Conservation (phyloP, 345 rosid species). For the Firmiana major region DNA sequence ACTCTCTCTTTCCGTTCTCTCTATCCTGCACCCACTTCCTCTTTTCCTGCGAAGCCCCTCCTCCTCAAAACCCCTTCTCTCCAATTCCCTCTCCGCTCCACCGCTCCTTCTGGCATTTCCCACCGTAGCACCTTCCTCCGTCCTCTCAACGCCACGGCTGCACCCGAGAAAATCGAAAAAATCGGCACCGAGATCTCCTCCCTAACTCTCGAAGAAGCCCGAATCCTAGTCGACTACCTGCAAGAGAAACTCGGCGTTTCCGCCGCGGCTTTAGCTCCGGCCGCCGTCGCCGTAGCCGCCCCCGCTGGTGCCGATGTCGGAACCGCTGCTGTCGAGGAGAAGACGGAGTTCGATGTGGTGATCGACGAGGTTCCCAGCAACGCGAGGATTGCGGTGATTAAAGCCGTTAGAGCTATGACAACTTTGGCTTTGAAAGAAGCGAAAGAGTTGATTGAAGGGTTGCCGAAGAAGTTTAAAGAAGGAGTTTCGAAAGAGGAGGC, state of each 20-base stretch:
- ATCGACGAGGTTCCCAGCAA: slow-evolving; percentile 75
- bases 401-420: slow-evolving; percentile 71
- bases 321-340: slow-evolving; percentile 49
- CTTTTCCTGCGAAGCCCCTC: slow-evolving; percentile 18
- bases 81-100: slow-evolving; percentile 40
- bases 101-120: slow-evolving; percentile 18
- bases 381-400: slow-evolving; percentile 73
- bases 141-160: slow-evolving; percentile 54
- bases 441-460: slow-evolving; percentile 74
- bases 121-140: slow-evolving; percentile 50
- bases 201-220: slow-evolving; percentile 75
- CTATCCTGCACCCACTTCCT: slow-evolving; percentile 16
- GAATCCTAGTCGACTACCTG: slow-evolving; percentile 68
- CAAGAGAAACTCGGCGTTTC: slow-evolving; percentile 85
- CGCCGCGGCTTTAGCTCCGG: slow-evolving; percentile 67
- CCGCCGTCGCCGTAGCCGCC: slow-evolving; percentile 42
- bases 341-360: slow-evolving; percentile 78
- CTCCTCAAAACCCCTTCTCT: slow-evolving; percentile 23
- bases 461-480: slow-evolving; percentile 87
- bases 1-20: slow-evolving; percentile 37
- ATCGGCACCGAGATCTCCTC: slow-evolving; percentile 60
- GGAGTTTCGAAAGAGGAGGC: slow-evolving; percentile 78
- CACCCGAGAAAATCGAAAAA: slow-evolving; percentile 70
- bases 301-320: slow-evolving; percentile 33
- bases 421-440: slow-evolving; percentile 89